Conservation (phyloP, 495 filamentous ascomycete species). For the Ascodesmis nigricans region DNA sequence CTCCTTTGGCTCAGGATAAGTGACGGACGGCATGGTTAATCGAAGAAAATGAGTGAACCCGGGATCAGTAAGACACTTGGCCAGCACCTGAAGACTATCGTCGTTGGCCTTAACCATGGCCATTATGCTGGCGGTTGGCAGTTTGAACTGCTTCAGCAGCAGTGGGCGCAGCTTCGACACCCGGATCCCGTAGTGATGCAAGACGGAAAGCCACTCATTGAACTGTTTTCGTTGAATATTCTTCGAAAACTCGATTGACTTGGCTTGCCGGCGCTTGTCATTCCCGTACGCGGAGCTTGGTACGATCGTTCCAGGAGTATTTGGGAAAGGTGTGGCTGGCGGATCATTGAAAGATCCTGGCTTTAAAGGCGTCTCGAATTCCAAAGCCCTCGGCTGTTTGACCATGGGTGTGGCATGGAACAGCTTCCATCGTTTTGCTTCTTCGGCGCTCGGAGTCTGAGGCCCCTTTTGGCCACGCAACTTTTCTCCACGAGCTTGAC, state of each 20-base stretch:
- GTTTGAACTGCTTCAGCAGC: neutral
- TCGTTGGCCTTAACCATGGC: neutral
- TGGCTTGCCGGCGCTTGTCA: too few species aligned
- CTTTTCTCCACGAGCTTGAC: conserved; percentile 6
- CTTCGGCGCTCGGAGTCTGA: conserved; percentile 2
- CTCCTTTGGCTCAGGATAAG: neutral
- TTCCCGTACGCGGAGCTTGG: too few species aligned
- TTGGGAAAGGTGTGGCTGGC: conserved; percentile 5
- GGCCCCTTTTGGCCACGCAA: neutral
- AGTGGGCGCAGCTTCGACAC: neutral
- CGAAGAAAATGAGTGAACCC: conserved; percentile 1
- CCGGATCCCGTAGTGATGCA: conserved; percentile 2
- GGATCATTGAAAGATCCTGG: neutral
- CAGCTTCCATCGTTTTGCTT: conserved; percentile 2
- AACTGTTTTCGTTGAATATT: conserved; percentile 2
- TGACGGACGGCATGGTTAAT: neutral
- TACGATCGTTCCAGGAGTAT: too few species aligned
- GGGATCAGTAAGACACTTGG: conserved; percentile 2
- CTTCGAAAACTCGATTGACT: conserved; percentile 4
- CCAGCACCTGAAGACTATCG: neutral
- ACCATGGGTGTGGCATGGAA: conserved; percentile 4
- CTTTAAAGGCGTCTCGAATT: conserved; percentile 1
- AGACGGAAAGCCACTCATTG: conserved; percentile 1
- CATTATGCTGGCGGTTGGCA: conserved; percentile 1
- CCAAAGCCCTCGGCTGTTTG: neutral